Evolutionary conservation across 768 basidiomycete genomes (phyloP).

Genomic region (Saitozyma podzolica): DNA sequence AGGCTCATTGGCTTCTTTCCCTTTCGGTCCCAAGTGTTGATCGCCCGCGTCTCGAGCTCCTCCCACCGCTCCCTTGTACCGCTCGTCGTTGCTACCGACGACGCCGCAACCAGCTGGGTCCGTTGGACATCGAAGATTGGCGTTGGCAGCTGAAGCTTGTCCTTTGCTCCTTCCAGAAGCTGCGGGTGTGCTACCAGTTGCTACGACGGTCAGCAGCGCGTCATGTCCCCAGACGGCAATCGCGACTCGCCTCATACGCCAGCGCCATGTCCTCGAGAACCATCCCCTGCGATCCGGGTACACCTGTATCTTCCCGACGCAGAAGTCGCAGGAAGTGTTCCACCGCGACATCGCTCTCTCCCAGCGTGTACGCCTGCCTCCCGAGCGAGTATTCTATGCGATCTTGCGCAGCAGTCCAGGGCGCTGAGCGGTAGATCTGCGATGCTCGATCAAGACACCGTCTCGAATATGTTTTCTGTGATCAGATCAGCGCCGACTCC

Average conservation of each 20-base stretch:
- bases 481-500: not conserved
- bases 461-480: conserved; percentile 53
- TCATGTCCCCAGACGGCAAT: not conserved
- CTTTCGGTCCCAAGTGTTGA: conserved; percentile 54
- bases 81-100: conserved; percentile 56
- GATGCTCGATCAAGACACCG: conserved; percentile 53
- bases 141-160: conserved; percentile 65
- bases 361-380: conserved; percentile 84
- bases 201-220: conserved; percentile 54
- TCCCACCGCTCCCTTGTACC: conserved; percentile 59
- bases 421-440: conserved; percentile 43
- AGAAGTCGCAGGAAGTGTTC: conserved; percentile 74
- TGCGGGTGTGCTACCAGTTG: conserved; percentile 68
- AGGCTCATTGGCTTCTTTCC: conserved; percentile 42
- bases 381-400: conserved; percentile 59
- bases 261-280: conserved; percentile 84
- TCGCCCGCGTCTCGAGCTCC: conserved; percentile 66
- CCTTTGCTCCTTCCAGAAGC: conserved; percentile 53
- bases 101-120: conserved; percentile 63
- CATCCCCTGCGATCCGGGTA: conserved; percentile 59
- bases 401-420: conserved; percentile 50
- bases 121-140: conserved; percentile 64
- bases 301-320: conserved; percentile 50
- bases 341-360: conserved; percentile 75
- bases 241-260: conserved; percentile 68